These are phyloP conservation scores for Pseudocercospora musae DNA, from an alignment of 2,329 filamentous ascomycete species.

Conservation along the genomic window DNA sequence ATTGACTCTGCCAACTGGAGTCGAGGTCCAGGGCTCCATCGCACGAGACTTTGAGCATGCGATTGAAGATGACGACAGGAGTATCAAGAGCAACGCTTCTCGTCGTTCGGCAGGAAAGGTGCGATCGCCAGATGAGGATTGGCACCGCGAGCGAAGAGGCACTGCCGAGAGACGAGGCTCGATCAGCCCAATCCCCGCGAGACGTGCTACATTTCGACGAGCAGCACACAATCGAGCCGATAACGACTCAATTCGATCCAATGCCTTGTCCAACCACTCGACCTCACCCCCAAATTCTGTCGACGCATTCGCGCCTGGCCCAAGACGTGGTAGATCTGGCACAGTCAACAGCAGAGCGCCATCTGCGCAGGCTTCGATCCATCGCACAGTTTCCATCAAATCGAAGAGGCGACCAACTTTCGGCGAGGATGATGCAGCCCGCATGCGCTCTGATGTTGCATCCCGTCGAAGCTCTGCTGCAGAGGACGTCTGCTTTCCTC, in stretches of 20 bases:
- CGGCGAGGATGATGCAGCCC: conserved; percentile 54
- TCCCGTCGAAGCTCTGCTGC: conserved; percentile 69
- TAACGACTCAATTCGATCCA: conserved; percentile 18
- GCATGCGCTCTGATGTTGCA: conserved; percentile 58
- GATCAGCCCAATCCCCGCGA: conserved; percentile 38
- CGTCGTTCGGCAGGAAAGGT: conserved; percentile 43
- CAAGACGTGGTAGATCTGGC: conserved; percentile 67
- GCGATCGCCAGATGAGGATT: conserved; percentile 32
- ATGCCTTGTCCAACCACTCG: conserved; percentile 50
- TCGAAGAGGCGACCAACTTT: conserved; percentile 60
- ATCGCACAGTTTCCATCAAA: conserved; percentile 67
- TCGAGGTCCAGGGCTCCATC: conserved; percentile 43
- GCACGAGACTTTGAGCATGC: conserved; percentile 84
- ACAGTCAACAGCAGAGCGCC: conserved; percentile 60
- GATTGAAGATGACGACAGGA: conserved; percentile 73
- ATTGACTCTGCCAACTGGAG: conserved; percentile 39
- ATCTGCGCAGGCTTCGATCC: conserved; percentile 59
- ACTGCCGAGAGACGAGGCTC: conserved; percentile 17
- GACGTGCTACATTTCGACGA: conserved; percentile 45
- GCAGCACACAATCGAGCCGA: conserved; percentile 27
- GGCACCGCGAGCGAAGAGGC: conserved; percentile 30
- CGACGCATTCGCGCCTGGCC: conserved; percentile 91
- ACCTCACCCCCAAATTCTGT: conserved; percentile 93
- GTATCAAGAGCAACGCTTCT: conserved; percentile 51
- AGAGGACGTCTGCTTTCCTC: conserved; percentile 85